Conservation (phyloP, 2,329 filamentous ascomycete genomes). For the Orbilia javanica region DNA sequence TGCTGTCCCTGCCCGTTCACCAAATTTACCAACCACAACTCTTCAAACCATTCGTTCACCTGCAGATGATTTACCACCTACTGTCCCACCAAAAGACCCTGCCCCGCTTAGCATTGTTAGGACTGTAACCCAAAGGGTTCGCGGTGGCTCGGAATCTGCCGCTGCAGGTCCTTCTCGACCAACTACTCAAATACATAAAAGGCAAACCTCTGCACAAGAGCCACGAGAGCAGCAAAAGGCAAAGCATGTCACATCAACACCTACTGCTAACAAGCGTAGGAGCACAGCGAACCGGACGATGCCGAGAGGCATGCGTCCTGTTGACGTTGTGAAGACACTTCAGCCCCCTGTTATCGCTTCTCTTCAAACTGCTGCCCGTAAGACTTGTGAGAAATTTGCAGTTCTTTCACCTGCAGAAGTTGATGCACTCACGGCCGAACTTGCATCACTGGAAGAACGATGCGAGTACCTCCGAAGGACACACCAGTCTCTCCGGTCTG, state of each 20-base stretch:
- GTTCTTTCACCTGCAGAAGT: constrained; percentile 75
- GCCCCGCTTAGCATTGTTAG: constrained; percentile 36
- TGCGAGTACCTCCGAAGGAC: constrained; percentile 83
- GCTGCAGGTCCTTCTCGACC: constrained; percentile 21
- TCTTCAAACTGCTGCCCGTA: constrained; percentile 73
- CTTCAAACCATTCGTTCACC: constrained; percentile 29
- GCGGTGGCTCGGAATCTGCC: constrained; percentile 44
- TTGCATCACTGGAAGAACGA: constrained; percentile 81
- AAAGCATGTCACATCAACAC: constrained; percentile 36
- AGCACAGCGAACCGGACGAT: constrained; percentile 67
- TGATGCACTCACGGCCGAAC: constrained; percentile 76
- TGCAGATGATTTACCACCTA: constrained; percentile 39
- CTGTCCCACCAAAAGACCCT: constrained; percentile 51
- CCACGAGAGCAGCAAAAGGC: constrained; percentile 35
- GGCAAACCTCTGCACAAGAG: constrained; percentile 44
- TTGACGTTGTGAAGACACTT: constrained; percentile 70
- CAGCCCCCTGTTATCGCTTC: constrained; percentile 68
- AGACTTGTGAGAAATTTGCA: constrained; percentile 75
- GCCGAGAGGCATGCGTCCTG: constrained; percentile 72
- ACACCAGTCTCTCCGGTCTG: constrained; percentile 79
- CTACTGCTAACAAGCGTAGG: constrained; percentile 52
- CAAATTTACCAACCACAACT: constrained; percentile 16
- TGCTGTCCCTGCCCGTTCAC: constrained; percentile 28
- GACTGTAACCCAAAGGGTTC: constrained; percentile 13
- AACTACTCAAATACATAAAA: constrained; percentile 20